phyloP scores from a whole-genome alignment of 2,329 filamentous ascomycete genomes.

The Stagonosporopsis chrysanthemi region DNA sequence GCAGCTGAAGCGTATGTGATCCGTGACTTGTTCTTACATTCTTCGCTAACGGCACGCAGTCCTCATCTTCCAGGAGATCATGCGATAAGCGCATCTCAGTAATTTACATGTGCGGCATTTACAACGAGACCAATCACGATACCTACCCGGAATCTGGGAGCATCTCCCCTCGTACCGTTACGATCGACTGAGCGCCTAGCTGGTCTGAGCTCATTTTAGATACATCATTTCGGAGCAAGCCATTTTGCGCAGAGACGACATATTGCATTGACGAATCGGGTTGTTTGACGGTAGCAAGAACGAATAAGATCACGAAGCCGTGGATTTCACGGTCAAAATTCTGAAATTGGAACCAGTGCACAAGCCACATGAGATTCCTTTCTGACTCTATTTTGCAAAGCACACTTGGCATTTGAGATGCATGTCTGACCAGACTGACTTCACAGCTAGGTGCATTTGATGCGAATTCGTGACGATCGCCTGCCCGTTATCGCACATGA shows the following conservation, averaged over 20 bases:
- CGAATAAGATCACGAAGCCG: slow-evolving; percentile 14
- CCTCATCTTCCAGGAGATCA: slow-evolving; percentile 98
- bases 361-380: not conserved
- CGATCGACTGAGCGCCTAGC: slow-evolving; percentile 35
- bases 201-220: slow-evolving; percentile 34
- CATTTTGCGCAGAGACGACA: slow-evolving; percentile 21
- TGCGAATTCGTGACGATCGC: not conserved
- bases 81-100: slow-evolving; percentile 61
- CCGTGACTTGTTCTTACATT: not conserved
- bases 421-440: not conserved
- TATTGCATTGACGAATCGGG: slow-evolving; percentile 18
- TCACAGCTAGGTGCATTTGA: not conserved
- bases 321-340: slow-evolving; percentile 13
- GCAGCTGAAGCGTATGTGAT: slow-evolving; percentile 81
- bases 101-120: slow-evolving; percentile 27
- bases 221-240: slow-evolving; percentile 26
- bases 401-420: not conserved
- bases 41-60: slow-evolving; percentile 52
- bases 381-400: not conserved
- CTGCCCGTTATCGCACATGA: not conserved
- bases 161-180: slow-evolving; percentile 23
- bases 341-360: slow-evolving; percentile 8
- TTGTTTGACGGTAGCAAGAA: slow-evolving; percentile 15
- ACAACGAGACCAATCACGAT: slow-evolving; percentile 34
- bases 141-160: slow-evolving; percentile 25